Conservation (phyloP, 2,329 filamentous ascomycete species). For the Colletotrichum falcatum region DNA sequence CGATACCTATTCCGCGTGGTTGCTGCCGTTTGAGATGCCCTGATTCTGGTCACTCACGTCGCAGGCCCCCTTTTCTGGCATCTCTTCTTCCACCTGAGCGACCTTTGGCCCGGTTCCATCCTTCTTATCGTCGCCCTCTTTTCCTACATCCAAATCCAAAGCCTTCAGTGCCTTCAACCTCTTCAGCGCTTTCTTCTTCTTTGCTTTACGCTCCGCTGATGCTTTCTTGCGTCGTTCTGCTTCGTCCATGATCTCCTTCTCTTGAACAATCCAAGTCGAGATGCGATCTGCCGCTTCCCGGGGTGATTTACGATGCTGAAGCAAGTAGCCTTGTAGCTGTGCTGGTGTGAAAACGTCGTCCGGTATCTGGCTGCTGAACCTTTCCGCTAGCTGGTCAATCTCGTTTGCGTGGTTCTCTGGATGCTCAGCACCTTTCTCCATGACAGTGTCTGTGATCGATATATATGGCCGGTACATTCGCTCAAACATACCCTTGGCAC, state of each 20-base stretch:
- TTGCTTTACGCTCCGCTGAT: conserved; percentile 18
- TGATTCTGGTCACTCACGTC: neutral
- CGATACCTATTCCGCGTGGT: neutral
- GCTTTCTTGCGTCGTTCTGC: conserved; percentile 17
- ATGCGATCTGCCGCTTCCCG: neutral
- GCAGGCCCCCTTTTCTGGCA: neutral
- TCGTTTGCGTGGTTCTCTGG: no score
- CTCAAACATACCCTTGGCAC: conserved; percentile 37
- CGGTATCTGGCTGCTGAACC: conserved; percentile 21
- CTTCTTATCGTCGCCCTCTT: neutral
- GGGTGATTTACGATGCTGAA: conserved; percentile 22
- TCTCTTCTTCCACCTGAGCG: neutral
- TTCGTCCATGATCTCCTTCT: conserved; percentile 31
- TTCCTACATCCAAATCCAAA: neutral
- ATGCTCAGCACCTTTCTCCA: neutral
- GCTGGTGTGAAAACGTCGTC: conserved; percentile 34
- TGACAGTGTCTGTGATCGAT: neutral
- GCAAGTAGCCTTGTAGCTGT: conserved; percentile 33
- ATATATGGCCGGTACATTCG: conserved; percentile 29
- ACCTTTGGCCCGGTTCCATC: neutral
- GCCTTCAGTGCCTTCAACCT: conserved; percentile 25
- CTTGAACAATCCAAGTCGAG: conserved; percentile 17
- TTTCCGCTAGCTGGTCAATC: conserved; percentile 8
- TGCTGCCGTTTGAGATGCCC: neutral
- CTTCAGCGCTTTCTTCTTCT: conserved; percentile 27